phyloP scores from a whole-genome alignment of 2,329 filamentous ascomycete species.

The Phaeosphaeriaceae sp. region DNA sequence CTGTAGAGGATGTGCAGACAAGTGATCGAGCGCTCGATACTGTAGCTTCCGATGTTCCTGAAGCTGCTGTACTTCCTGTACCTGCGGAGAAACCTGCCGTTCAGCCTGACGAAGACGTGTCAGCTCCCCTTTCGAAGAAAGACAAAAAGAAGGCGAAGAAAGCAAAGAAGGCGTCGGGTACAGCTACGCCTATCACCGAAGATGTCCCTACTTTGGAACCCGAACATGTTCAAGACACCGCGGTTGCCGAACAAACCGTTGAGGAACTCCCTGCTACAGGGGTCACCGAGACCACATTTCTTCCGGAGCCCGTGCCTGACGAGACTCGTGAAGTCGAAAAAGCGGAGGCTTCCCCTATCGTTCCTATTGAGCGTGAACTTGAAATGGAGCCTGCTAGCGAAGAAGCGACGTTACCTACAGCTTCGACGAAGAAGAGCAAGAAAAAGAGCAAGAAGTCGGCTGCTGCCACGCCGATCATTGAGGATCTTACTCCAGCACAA shows the following conservation, averaged over 20 bases:
- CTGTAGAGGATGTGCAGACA: not conserved
- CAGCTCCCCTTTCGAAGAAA: conserved; percentile 22
- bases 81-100: conserved; percentile 3
- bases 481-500: conserved; percentile 3
- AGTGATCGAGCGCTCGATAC: conserved; percentile 3
- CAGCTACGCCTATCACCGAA: conserved; percentile 17
- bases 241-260: not conserved
- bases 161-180: conserved; percentile 28
- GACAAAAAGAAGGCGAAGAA: conserved; percentile 43
- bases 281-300: not conserved
- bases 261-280: not conserved
- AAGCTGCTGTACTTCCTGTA: conserved; percentile 2
- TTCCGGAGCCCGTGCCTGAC: not conserved
- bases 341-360: conserved; percentile 10
- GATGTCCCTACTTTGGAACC: not conserved
- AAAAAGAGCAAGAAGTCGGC: conserved; percentile 35
- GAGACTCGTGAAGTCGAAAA: not conserved
- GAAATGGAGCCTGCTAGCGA: not conserved
- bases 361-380: conserved; percentile 9
- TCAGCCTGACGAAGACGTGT: conserved; percentile 3
- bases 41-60: not conserved
- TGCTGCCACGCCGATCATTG: conserved; percentile 8
- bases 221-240: conserved; percentile 4
- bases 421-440: conserved; percentile 31
- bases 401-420: conserved; percentile 2